Evolutionary conservation across 805 yeast species (phyloP).

Genomic region (Saccharomycopsis selenospora): DNA sequence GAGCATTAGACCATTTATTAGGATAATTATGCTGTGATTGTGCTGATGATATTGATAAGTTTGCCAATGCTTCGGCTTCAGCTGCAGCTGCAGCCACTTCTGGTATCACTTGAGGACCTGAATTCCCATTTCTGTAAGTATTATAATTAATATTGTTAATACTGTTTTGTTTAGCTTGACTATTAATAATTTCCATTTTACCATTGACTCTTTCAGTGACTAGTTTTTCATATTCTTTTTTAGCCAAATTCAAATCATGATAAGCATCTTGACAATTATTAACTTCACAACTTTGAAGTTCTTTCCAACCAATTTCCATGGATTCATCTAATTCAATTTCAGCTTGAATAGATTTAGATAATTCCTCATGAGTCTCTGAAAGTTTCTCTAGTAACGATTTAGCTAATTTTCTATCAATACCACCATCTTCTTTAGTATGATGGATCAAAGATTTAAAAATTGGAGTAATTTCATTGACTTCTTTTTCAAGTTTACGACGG

Average conservation of each 20-base stretch:
- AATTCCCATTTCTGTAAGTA: background rate
- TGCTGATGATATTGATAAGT: background rate
- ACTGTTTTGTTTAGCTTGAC: constrained; percentile 1
- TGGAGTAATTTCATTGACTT: constrained; percentile 4
- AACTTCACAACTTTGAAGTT: constrained; percentile 11
- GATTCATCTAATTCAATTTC: constrained; percentile 8
- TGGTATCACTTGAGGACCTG: background rate
- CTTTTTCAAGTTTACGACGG: constrained; percentile 10
- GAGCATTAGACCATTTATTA: too few relatives aligned
- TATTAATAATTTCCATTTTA: background rate
- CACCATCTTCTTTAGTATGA: constrained; percentile 13
- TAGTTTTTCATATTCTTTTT: background rate
- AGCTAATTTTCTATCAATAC: background rate
- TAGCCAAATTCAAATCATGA: background rate
- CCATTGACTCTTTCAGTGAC: background rate
- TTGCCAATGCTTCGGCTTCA: background rate
- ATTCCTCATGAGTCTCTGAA: background rate
- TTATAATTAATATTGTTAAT: background rate
- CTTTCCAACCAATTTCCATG: constrained; percentile 7
- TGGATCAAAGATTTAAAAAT: constrained; percentile 3
- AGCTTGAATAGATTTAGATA: background rate
- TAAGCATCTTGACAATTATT: constrained; percentile 8
- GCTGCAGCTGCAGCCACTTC: background rate
- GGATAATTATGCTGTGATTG: background rate
- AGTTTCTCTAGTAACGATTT: background rate